Base-by-base conservation (phyloP, 495 filamentous ascomycete species). In the Penicillium arizonense region DNA sequence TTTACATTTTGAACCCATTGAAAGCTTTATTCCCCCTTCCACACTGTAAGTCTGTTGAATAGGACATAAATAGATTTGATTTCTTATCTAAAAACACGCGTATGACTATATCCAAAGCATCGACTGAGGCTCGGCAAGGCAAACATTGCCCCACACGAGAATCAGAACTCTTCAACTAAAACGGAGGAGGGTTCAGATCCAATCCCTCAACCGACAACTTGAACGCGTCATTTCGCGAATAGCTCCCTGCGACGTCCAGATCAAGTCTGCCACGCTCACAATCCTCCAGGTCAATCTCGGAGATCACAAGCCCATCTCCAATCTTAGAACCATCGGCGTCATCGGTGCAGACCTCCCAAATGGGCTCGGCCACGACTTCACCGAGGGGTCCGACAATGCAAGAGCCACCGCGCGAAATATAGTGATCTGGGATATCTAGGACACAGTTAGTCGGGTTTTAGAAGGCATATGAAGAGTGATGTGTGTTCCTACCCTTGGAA, bases 201-300 rank as follows among this genome's bases (percentile, higher is more conserved):
- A 89, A 55, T 3, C 89, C 90, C 41, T 86, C 80, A 4, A 95
- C 89, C 0, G 77, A 83, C 37, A 96, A 73, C 63, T 85, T 84
- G 68, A 96, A 95, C 3, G 87, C 76, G 70, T 96, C 90, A 54
- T 85, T 90, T 39, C 89, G 74, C n/a, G 87, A 87, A 70, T 91
- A 94, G 59, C 83, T 86, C 4, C 88, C 89, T 8, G 86, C 87
- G 44, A 88, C 80, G 67, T 94, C 89, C 26, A 86, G 54, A 65
- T 88, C 82, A 23, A 86, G 65, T 48, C 79, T 63, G 0, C 84
- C 84, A 12, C 84, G 64, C 47, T 81, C 77, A 55, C 84, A 86
- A 56, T 87, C 84, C 36, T 86, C 83, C 45, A 87, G 72, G 48
- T 87, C 83, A 10, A 81, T 77, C 46, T 80, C 74, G 3, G 72